phyloP scores from a whole-genome alignment of 2,329 filamentous ascomycete species.

The Alternaria gansuensis region DNA sequence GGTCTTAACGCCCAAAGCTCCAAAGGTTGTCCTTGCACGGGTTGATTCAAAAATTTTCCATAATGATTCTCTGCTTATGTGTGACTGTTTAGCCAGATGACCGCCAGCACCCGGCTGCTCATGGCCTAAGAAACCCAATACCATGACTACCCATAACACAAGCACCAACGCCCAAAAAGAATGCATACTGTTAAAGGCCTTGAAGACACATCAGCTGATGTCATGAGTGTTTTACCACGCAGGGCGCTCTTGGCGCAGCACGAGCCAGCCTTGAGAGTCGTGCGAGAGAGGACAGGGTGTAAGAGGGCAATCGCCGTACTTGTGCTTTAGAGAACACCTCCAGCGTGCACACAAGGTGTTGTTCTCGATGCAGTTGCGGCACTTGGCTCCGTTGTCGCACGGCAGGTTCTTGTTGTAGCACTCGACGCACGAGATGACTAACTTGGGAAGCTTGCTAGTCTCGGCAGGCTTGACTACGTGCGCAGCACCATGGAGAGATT shows the following conservation, averaged over 20 bases:
- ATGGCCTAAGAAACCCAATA: not conserved
- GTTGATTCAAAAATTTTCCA: not conserved
- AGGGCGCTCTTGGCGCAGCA: conserved; percentile 22
- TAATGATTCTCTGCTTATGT: not conserved
- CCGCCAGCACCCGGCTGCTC: not conserved
- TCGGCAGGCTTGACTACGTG: conserved; percentile 41
- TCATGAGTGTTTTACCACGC: conserved; percentile 24
- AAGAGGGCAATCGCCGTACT: conserved; percentile 34
- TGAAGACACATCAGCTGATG: not conserved
- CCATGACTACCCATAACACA: not conserved
- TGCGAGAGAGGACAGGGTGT: conserved; percentile 38
- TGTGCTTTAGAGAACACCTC: conserved; percentile 42
- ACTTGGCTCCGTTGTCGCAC: conserved; percentile 38
- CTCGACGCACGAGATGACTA: conserved; percentile 40
- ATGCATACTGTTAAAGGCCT: not conserved
- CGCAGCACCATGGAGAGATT: conserved; percentile 36
- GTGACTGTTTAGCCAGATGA: not conserved
- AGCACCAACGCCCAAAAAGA: not conserved
- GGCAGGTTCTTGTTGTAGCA: conserved; percentile 39
- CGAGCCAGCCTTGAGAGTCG: conserved; percentile 31
- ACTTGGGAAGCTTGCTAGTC: not conserved
- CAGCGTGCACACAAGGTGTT: conserved; percentile 37
- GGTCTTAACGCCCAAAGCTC: not conserved
- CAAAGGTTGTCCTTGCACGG: not conserved
- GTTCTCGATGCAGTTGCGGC: conserved; percentile 36